These are phyloP conservation scores for Dendrobium chrysotoxum DNA, from an alignment of 106 monocot genomes.

Conservation along the genomic window DNA sequence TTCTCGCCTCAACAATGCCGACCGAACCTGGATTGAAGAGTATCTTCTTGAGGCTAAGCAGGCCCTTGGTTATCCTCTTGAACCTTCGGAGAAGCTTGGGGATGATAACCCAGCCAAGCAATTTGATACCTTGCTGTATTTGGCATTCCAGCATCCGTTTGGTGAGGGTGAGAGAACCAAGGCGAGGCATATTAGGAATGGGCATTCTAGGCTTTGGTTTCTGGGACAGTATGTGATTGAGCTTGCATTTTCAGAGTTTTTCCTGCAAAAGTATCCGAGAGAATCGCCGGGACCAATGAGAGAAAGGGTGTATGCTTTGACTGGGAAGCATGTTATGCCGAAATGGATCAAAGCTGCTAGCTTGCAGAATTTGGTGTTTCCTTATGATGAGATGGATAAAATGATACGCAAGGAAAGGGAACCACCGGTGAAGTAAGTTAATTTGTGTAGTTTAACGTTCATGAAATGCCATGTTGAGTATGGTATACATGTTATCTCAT, in stretches of 20 bases:
- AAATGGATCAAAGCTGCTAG: constrained; percentile 88
- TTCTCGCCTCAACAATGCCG: constrained; percentile 63
- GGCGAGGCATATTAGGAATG: constrained; percentile 73
- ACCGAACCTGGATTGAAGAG: constrained; percentile 85
- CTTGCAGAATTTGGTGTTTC: constrained; percentile 92
- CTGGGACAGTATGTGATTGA: constrained; percentile 86
- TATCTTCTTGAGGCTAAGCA: constrained; percentile 97
- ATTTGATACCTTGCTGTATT: constrained; percentile 76
- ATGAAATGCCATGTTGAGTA: neutral
- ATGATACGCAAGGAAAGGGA: constrained; percentile 83
- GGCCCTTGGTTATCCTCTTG: constrained; percentile 86
- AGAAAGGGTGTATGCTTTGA: constrained; percentile 76
- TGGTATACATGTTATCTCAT: neutral
- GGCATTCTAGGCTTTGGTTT: constrained; percentile 91
- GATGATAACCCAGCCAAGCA: constrained; percentile 84
- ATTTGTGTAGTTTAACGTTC: neutral
- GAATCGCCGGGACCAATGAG: constrained; percentile 88
- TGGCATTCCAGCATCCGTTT: constrained; percentile 73
- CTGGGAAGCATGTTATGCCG: constrained; percentile 78
- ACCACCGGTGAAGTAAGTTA: constrained; percentile 78
- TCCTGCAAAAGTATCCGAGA: constrained; percentile 89
- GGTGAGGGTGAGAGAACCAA: constrained; percentile 58
- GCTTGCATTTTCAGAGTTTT: constrained; percentile 72
- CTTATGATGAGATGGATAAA: constrained; percentile 92
- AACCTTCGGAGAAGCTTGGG: constrained; percentile 42